These are phyloP conservation scores for Lotmaria passim DNA, from an alignment of 208 protist species.

Conservation along the genomic window DNA sequence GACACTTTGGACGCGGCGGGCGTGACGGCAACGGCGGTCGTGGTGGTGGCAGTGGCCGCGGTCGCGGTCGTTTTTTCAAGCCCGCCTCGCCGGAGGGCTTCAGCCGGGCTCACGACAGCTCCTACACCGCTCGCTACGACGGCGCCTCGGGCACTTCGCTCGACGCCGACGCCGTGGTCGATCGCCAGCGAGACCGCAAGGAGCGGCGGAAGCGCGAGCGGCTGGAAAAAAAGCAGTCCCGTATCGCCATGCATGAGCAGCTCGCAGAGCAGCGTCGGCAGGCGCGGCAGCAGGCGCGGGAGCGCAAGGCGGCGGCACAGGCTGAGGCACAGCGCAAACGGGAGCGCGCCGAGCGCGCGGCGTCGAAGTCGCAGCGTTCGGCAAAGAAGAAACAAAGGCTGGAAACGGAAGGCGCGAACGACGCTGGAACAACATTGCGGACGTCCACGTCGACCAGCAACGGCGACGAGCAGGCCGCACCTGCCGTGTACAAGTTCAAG, in stretches of 20 bases:
- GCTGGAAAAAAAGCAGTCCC: constrained; percentile 45
- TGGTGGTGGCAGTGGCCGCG: constrained; percentile 11
- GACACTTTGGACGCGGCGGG: constrained; percentile 15
- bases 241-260: constrained; percentile 60
- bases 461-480: not conserved
- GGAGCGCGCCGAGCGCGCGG: constrained; percentile 14
- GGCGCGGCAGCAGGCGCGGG: constrained; percentile 18
- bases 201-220: constrained; percentile 55
- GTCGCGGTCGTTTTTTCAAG: constrained; percentile 22
- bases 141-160: constrained; percentile 13
- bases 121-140: constrained; percentile 27
- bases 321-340: constrained; percentile 27
- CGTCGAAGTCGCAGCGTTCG: not conserved
- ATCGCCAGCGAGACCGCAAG: constrained; percentile 70
- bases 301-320: constrained; percentile 12
- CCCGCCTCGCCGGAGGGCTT: constrained; percentile 14
- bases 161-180: constrained; percentile 28
- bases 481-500: constrained; percentile 4
- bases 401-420: not conserved
- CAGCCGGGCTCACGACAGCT: constrained; percentile 20
- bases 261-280: constrained; percentile 59
- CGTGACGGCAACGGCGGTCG: too few relatives aligned
- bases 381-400: constrained; percentile 18
- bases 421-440: not conserved
- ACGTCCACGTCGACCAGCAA: not conserved